Evolutionary conservation across 2,329 filamentous ascomycete species (phyloP), one percentile per base, ranked within the genome.

Genomic region (Paracoccidioides brasiliensis): DNA sequence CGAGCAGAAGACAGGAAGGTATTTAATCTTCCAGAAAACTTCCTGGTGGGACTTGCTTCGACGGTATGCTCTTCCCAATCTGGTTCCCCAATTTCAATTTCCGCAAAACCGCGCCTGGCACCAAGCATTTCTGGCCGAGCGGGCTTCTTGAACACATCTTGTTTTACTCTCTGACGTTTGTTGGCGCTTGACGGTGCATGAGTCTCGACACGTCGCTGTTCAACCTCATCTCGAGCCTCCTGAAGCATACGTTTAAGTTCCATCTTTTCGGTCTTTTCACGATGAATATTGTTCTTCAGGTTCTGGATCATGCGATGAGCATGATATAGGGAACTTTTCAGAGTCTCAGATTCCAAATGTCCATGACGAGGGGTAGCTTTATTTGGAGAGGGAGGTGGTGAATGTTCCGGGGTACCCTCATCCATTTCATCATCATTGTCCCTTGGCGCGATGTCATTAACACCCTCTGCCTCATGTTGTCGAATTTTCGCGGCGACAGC

Each of bases 211-310:
- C 49, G 49, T 50, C 80, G 77, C 57, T 83, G 80, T 70, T 89
- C 93, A 33, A 98, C 74, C 65, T 98, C 93, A 67, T 98, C 93
- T 40, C 90, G 84, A 30, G 91, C 86, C 65, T 98, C 93, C 72
- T 97, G 91, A 35, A 97, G 81, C 80, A 98, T 88, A 57, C 91
- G 86, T 72, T 89, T 90, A 54, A 97, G 80, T 71, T 98, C 93
- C 33, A 97, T 81, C 76, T 96, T 98, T 71, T 98, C 93, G 0
- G 91, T 96, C 82, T 97, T 98, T 71, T 98, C 93, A 38, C 93
- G 86, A 70, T 98, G 91, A 49, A 97, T 87, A 64, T 90, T 95
- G 69, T 86, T 90, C 71, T 95, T 90, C 63, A 97, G 81, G 64
- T 89, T 95, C 69, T 97, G 91, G 57, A 98, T 96, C 73, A 95